Evolutionary conservation across 2,329 filamentous ascomycete species (phyloP).

Genomic region (Aspergillus sojae): DNA sequence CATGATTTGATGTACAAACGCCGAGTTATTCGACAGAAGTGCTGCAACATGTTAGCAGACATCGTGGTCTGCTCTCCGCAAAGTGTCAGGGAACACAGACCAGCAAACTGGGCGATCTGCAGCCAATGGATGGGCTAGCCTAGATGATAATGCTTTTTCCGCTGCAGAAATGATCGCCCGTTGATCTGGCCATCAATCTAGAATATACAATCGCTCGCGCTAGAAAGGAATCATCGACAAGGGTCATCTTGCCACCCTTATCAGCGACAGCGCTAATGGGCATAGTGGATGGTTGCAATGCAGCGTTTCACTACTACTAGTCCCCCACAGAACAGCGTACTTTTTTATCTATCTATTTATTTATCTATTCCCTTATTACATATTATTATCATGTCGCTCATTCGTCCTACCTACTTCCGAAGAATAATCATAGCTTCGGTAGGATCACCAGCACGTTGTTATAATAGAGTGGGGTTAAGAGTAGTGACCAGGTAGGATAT

Average conservation of each 20-base stretch:
- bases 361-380: background rate
- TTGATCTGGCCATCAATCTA: constrained; percentile 2
- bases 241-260: background rate
- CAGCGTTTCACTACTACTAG: background rate
- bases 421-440: background rate
- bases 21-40: background rate
- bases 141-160: background rate
- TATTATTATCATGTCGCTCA: background rate
- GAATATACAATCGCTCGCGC: constrained; percentile 2
- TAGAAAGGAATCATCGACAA: background rate
- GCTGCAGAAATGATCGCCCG: background rate
- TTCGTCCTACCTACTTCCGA: background rate
- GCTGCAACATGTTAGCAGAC: background rate
- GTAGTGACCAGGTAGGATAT: background rate
- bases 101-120: background rate
- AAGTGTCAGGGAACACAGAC: background rate
- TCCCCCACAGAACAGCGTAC: background rate
- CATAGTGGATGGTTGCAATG: constrained; percentile 1
- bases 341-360: background rate
- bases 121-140: background rate
- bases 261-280: background rate
- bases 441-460: background rate
- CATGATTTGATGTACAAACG: background rate
- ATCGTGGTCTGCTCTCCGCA: background rate
- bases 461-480: background rate